Base-by-base conservation (phyloP, 2,329 filamentous ascomycete species). In the Aspergillus versicolor region DNA sequence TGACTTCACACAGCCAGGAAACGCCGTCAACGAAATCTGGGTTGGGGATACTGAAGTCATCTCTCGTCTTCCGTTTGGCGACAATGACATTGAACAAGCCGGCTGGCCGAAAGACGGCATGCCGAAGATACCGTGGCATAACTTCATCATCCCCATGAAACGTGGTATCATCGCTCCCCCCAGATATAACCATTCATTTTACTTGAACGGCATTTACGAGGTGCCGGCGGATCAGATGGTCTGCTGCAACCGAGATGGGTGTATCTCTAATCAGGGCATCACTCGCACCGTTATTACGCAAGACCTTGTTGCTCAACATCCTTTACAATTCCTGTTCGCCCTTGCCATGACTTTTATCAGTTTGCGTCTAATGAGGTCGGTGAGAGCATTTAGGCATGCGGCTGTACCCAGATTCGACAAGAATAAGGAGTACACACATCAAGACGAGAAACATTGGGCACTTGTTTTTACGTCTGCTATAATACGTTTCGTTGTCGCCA, bases 101-200 rank as follows among this genome's bases (percentile, higher is more conserved):
- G 66, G 65, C 11, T 75, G 72, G 72, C 68, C 70, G 1, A 54
- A 59, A 5, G 64, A 65, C 9, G 64, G 64, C 27, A 71, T 65
- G 53, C 73, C 73, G 4, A 75, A 75, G 46, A 72, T 74, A 32
- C 71, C 73, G 3, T 75, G 73, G 73, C 71, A 70, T 62, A 70
- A 74, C 17, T 75, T 75, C 37, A 69, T 74, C 41, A 75, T 75
- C 15, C 73, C 72, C 7, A 49, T 73, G 41, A 67, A 66, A 51
- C 67, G 67, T 19, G 44, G 34, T n/a, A n/a, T 55, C 46, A 22
- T 22, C 9, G 15, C 30, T 17, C n/a, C 34, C 4, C n/a, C 1
- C 51, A 54, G 32, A 21, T 38, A 17, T 9, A 21, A 48, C 19
- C 24, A 37, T 1, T 21, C 30, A 6, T n/a, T 59, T 19, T 19